Conservation (phyloP, 129 eudicot genomes). For the Flaveria robusta region DNA sequence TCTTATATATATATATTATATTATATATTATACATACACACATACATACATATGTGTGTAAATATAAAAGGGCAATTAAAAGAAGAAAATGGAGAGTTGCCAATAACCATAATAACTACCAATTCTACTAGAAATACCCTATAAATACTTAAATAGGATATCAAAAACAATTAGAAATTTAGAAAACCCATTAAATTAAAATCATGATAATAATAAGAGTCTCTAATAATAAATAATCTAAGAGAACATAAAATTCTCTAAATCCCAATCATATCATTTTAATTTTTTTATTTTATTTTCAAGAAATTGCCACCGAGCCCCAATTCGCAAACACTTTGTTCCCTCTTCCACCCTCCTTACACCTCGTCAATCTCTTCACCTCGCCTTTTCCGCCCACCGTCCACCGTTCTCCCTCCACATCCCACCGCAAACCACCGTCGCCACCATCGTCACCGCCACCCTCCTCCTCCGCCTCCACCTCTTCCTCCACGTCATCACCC, state of each 20-base stretch:
- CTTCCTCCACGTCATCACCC: slow-evolving; percentile 6
- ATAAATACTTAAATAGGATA: slow-evolving; percentile 31
- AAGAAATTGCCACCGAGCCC: slow-evolving; percentile 74
- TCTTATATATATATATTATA: too few relatives aligned
- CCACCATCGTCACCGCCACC: slow-evolving; percentile 17
- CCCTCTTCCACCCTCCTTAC: slow-evolving; percentile 58
- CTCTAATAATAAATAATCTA: neutral
- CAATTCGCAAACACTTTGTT: slow-evolving; percentile 56
- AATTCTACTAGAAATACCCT: slow-evolving; percentile 36
- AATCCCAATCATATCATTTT: slow-evolving; percentile 26
- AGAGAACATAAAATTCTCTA: slow-evolving; percentile 26
- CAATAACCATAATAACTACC: slow-evolving; percentile 42
- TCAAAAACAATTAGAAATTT: slow-evolving; percentile 22
- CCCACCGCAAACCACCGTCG: slow-evolving; percentile 35
- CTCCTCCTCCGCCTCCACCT: neutral
- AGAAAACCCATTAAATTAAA: slow-evolving; percentile 22
- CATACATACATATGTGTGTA: too few relatives aligned
- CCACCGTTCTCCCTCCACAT: slow-evolving; percentile 38
- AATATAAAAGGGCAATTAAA: neutral
- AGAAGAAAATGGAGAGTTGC: neutral
- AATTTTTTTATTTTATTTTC: neutral
- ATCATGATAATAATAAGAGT: neutral
- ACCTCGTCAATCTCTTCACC: slow-evolving; percentile 49
- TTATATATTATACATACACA: too few relatives aligned
- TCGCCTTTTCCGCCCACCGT: slow-evolving; percentile 36